Conservation (phyloP, 2,329 filamentous ascomycete genomes). For the Fusarium lyarnte region DNA sequence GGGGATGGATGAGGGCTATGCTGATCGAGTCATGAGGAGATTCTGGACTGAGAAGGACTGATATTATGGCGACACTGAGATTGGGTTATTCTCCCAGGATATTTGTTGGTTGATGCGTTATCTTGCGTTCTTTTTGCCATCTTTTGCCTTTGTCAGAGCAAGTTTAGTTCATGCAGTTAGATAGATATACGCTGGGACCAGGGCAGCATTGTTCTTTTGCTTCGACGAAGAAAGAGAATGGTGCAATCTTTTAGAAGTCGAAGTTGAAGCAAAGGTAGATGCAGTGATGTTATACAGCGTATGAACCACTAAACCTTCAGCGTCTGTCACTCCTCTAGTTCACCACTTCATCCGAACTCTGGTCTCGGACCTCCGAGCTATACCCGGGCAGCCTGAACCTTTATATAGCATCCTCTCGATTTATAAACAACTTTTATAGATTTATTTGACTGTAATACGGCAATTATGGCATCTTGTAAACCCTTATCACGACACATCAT, state of each 20-base stretch:
- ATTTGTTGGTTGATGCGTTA: background rate
- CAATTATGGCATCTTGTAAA: background rate
- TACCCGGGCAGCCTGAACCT: background rate
- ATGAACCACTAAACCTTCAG: constrained; percentile 11
- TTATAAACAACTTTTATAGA: background rate
- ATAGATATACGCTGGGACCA: background rate
- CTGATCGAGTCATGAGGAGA: constrained; percentile 61
- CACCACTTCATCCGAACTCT: background rate
- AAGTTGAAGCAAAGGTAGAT: background rate
- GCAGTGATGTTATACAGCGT: constrained; percentile 3
- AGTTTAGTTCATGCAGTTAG: background rate
- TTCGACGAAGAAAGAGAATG: background rate
- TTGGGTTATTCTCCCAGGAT: background rate
- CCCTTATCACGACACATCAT: constrained; percentile 1
- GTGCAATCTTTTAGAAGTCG: background rate
- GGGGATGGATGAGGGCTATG: constrained; percentile 66
- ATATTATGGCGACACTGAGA: background rate
- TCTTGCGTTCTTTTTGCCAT: background rate
- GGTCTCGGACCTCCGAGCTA: constrained; percentile 17
- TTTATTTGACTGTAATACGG: no score
- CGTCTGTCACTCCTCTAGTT: background rate
- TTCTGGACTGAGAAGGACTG: constrained; percentile 47
- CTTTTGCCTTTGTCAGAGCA: background rate
- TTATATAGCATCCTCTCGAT: background rate
- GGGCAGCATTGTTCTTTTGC: background rate